Evolutionary conservation across 2,329 filamentous ascomycete genomes (phyloP), one percentile per base, ranked within the genome.

Genomic region (Sclerotiophoma versabilis): DNA sequence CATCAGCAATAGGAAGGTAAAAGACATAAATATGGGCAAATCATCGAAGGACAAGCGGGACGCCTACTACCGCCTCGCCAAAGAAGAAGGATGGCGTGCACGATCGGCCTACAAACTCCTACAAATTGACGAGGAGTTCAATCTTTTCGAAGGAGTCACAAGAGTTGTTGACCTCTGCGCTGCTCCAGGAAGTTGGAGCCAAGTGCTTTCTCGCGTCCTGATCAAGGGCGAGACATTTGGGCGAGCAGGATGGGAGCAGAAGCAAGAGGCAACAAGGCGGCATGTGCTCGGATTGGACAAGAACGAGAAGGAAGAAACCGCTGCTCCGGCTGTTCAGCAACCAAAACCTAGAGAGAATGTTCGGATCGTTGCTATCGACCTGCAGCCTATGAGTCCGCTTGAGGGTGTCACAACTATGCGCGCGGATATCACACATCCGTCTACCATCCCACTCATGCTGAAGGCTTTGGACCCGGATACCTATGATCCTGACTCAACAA

Each of bases 11-110:
- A n/a, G n/a, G n/a, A n/a, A n/a, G n/a, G n/a, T n/a, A n/a, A n/a
- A n/a, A n/a, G n/a, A n/a, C n/a, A n/a, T 1, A 14, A 62, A 22
- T 14, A 96, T 96, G 93, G 93, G 93, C 1, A 98, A 98, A 75
- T 96, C 95, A 1, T 98, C 93, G 41, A 99, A 99, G 77, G 95
- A 99, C 73, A 99, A 99, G 79, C 90, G 95, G 47, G 95, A 99
- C 75, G 93, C 93, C 38, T 99, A 99, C 79, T 99, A 99, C 72
- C 87, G 95, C 48, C 89, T 99, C 8, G 95, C 95, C 15, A 99
- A 99, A 79, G 95, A 99, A 76, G 95, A 99, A 81, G 96, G 96
- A 61, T 99, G 95, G 93, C 90, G 95, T 29, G 95, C 95, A 23
- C 86, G 95, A 53, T 96, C 92, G 63, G 95, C 95, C 8, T 99